Base-by-base conservation (phyloP, 345 rosid species). In the Hirschfeldia incana region DNA sequence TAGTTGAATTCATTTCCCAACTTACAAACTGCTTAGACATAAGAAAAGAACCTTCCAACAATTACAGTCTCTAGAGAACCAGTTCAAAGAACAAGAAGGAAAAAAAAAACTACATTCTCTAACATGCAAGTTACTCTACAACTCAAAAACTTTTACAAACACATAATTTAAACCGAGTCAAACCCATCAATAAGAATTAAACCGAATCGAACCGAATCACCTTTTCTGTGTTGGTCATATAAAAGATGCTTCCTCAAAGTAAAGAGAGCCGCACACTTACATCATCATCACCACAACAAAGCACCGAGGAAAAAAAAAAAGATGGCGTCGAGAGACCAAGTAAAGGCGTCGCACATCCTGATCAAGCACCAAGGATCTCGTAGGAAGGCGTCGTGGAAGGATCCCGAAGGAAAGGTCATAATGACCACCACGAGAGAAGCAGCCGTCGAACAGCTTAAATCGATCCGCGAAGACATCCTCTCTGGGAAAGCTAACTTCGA, bases 351-450 rank as follows among this genome's bases (percentile, higher is more conserved):
- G 29, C 98, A 92, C 82, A 91, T 92, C 74, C 88, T 95, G 49
- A 89, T 95, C 36, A 95, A 95, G 89, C 99, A 95, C 76, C 87
- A 95, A 67, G 97, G 98, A 5, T 95, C 99, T 51, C 88, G 98
- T 0, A 83, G 98, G 80, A 91, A 91, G 84, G 96, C 97, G 0
- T 95, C 98, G 1, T 93, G 99, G 99, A 92, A 95, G 74, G 99
- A 95, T 81, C 98, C 99, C 0, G 97, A 95, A 80, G 99, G 99
- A 1, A 82, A 87, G 4, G 86, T 90, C 33, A 92, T 95, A 60
- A 80, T 60, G 83, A 80, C 67, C 75, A 93, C 91, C 53, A 93
- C 94, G 9, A 82, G 88, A 64, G 97, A 93, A 34, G 63, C 78
- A 28, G 99, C 98, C 69, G 86, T 86, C 66, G 89, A 92, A 1